Base-by-base conservation (phyloP, 106 monocot species). In the Dioscorea alata region DNA sequence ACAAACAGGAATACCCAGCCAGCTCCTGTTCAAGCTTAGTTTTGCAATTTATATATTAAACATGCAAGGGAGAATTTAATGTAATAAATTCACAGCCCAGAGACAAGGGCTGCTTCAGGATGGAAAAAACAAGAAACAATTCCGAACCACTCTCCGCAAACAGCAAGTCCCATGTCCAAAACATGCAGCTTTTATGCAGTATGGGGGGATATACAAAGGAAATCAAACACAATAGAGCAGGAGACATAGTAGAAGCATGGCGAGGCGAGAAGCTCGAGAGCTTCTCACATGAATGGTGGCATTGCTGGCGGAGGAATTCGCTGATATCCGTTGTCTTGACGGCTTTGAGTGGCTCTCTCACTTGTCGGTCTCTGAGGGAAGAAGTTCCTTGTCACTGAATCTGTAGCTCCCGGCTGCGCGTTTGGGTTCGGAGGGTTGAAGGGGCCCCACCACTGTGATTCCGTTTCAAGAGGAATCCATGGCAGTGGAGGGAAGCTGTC, bases 401-500 rank as follows among this genome's bases (percentile, higher is more conserved):
- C 59, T 59, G 64, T 66, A 20, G 78, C 75, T 62, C 50, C 58
- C 0, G 64, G 49, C n/a, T 69, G 83, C 4, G 61, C 64, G 20
- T 62, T 61, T n/a, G 3, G 6, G 18, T 69, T 60, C 31, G 64
- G 72, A 0, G 82, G 89, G 71, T 83, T 79, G 70, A 90, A 83
- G 18, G 85, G 75, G 18, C 80, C 57, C 85, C 86, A 86, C 86
- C 85, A 86, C 25, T 78, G 89, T 0, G 85, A 74, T 23, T 90
- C 85, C 1, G 80, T 78, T 12, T 89, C 89, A 1, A 74, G 19
- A 23, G 83, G 85, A 58, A 90, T 82, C 89, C 89, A 90, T 18
- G 89, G 89, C 31, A 90, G 48, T 1, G 76, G 70, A 1, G 78
- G 28, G 6, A 72, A 59, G 15, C 76, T 65, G 22, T 80, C 88